Evolutionary conservation across 2,329 filamentous ascomycete genomes (phyloP).

Genomic region (Ceratocystis harringtonii): DNA sequence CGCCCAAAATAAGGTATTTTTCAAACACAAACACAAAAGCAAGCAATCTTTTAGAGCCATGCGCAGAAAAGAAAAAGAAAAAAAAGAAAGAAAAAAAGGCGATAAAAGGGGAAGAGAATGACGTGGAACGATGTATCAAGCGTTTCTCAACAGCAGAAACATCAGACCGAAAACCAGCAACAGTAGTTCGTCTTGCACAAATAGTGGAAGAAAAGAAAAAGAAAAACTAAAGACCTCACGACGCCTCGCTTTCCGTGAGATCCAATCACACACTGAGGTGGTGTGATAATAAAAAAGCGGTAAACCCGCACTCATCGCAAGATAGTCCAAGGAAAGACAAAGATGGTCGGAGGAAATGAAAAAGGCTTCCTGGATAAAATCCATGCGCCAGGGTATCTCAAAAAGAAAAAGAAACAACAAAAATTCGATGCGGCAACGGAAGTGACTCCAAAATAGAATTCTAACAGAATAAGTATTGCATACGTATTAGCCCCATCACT

Average conservation of each 20-base stretch:
- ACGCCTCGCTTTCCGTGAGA: background rate
- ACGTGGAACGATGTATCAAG: background rate
- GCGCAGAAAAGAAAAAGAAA: background rate
- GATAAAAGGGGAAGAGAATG: background rate
- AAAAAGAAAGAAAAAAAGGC: background rate
- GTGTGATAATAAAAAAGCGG: background rate
- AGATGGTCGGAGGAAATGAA: background rate
- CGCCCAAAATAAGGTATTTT: constrained; percentile 1
- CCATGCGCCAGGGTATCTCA: constrained; percentile 16
- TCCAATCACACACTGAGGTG: background rate
- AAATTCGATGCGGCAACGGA: background rate
- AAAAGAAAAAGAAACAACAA: constrained; percentile 13
- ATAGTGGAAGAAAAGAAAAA: background rate
- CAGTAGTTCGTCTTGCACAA: background rate
- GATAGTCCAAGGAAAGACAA: constrained; percentile 2
- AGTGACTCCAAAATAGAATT: background rate
- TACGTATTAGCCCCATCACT: background rate
- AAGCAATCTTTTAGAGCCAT: constrained; percentile 3
- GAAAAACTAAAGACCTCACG: background rate
- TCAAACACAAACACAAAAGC: constrained; percentile 2
- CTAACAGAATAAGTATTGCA: background rate
- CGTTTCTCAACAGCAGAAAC: background rate
- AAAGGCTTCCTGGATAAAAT: constrained; percentile 7
- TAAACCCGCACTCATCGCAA: constrained; percentile 2
- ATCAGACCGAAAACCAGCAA: constrained; percentile 5